Evolutionary conservation across 2,329 filamentous ascomycete species (phyloP), one percentile per base, ranked within the genome.

Genomic region (Emmonsia crescens): DNA sequence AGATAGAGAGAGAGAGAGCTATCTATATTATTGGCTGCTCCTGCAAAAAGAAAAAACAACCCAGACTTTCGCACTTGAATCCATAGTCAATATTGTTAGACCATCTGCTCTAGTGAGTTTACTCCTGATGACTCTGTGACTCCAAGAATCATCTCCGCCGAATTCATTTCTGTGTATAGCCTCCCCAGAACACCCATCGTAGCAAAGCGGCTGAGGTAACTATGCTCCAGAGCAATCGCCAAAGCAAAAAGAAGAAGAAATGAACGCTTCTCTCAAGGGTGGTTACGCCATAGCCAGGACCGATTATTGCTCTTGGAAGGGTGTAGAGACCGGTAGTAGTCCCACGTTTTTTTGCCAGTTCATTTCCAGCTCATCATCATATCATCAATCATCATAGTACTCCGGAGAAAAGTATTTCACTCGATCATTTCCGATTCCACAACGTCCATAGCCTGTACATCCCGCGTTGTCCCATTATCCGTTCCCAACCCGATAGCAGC

Each of bases 401-500:
- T n/a, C n/a, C n/a, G n/a, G 21, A 44, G 27, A 42, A 21, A 12
- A 27, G 1, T 8, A n/a, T 48, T 61, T 57, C 48, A 48, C 36
- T 64, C 61, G 59, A 49, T 38, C 42, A 62, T 51, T 5, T 61
- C 60, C 29, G 62, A 38, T 33, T 65, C 64, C 36, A 38, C 57
- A 12, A 80, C 74, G 66, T 79, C 77, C 64, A 77, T 70, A 61
- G 70, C 67, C 14, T 68, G 72, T 68, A 67, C 70, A 61, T 76
- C 64, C 65, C 75, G 73, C 63, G 73, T n/a, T n/a, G n/a, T 68
- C 65, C 83, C 83, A 73, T 91, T 91, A 72, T 91, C 87, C 38
- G 84, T 86, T 60, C 82, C 79, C 61, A 92, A 76, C 46, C 90
- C 90, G 42, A 87, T 80, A 0, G 88, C 91, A 19, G 89, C 90